Evolutionary conservation across 345 rosid genomes (phyloP).

Genomic region (Durio zibethinus): DNA sequence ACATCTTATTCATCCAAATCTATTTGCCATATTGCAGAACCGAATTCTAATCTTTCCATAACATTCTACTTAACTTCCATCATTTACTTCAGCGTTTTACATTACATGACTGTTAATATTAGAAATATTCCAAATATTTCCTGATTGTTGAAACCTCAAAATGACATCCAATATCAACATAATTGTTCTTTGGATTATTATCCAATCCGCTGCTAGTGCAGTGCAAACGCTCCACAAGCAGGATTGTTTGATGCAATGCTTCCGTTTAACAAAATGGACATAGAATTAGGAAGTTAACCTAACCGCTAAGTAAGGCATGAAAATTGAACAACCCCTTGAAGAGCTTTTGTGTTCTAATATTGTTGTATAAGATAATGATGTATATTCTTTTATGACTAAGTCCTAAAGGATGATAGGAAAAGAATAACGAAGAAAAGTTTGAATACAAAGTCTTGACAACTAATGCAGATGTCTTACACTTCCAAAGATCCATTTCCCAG

Average conservation of each 20-base stretch:
- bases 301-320: neutral
- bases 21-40: neutral
- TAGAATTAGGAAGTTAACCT: neutral
- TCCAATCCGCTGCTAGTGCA: neutral
- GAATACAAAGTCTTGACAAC: neutral
- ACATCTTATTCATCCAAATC: neutral
- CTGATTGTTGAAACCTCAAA: neutral
- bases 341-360: neutral
- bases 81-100: neutral
- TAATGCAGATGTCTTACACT: constrained; percentile 59
- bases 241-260: neutral
- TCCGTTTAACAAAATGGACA: neutral
- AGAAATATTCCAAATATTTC: neutral
- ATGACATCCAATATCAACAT: too few relatives aligned
- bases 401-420: neutral
- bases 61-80: neutral
- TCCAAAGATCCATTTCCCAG: constrained; percentile 90
- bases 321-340: neutral
- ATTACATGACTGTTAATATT: neutral
- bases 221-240: neutral
- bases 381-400: neutral
- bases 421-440: neutral
- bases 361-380: neutral
- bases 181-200: too few relatives aligned
- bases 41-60: neutral